Evolutionary conservation across 805 yeast species (phyloP), one percentile per base, ranked within the genome.

Genomic region (Lipomyces sp.): DNA sequence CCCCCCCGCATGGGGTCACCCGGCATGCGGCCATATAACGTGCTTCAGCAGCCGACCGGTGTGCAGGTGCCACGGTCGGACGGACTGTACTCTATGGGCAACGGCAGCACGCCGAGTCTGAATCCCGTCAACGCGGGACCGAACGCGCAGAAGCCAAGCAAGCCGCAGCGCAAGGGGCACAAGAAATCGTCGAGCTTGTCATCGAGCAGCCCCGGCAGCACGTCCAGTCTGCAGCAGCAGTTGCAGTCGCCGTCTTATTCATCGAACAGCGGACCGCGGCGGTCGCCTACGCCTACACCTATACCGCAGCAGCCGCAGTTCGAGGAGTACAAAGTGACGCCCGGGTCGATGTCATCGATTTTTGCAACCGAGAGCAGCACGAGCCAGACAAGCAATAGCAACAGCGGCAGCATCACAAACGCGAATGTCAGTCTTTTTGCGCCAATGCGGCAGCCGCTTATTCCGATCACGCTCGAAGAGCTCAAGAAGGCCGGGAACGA

Each of bases 391-490:
- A 39, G 23, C 31, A 26, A 18, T 10, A 26, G 29, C 29, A 10
- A 10, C 10, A 26, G 29, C 29, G n/a, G n/a, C n/a, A 26, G 29
- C 29, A 26, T 10, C 10, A 26, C 33, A 32, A 26, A n/a, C n/a
- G 31, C 18, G 36, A 51, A 43, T 23, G 33, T 16, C 11, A 33
- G 26, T 16, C 45, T 38, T 38, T 35, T n/a, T 22, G 40, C 42
- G 23, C 70, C 70, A 24, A 34, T 55, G 29, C 57, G 70, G 10
- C 69, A 66, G 55, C 70, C 70, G 16, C 13, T 54, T 32, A 67
- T 69, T 6, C 70, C 70, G 13, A 67, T 67, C 14, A 61, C 70
- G 13, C 36, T 62, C 37, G 68, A 65, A 38, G 68, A 65, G 50
- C 57, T 66, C 33, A 35, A 18, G 24, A 54, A 58, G 45, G 23